Evolutionary conservation across 495 filamentous ascomycete genomes (phyloP).

Genomic region (Parathielavia hyrcaniae): DNA sequence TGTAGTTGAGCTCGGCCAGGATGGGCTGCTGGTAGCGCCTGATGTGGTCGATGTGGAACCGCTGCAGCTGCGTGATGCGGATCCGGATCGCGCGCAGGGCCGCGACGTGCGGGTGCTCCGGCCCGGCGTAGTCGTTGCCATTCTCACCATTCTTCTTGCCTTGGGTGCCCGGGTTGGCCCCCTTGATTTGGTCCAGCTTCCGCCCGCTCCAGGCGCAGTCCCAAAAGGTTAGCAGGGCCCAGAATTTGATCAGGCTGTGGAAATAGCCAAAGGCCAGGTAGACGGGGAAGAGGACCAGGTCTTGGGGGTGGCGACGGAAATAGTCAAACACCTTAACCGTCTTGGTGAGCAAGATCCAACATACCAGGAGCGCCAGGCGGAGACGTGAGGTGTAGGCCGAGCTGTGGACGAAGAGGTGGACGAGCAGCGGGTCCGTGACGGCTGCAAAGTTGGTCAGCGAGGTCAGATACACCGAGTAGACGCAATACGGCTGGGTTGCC

Average conservation of each 20-base stretch:
- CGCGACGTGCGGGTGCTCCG: not conserved
- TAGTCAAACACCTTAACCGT: slow-evolving; percentile 56
- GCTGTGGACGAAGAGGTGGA: slow-evolving; percentile 25
- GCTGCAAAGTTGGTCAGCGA: slow-evolving; percentile 54
- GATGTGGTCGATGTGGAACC: not conserved
- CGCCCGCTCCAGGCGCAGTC: slow-evolving; percentile 31
- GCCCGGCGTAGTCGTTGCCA: not conserved
- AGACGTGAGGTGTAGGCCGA: not conserved
- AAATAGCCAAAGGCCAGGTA: slow-evolving; percentile 55
- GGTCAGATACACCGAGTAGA: slow-evolving; percentile 57
- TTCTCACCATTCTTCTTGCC: not conserved
- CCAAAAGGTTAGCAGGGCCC: slow-evolving; percentile 50
- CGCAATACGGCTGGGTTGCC: slow-evolving; percentile 51
- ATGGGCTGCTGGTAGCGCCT: not conserved
- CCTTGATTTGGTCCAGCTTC: slow-evolving; percentile 13
- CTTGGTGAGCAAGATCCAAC: slow-evolving; percentile 48
- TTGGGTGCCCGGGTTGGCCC: not conserved
- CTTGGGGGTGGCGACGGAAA: slow-evolving; percentile 51
- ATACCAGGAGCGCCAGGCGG: slow-evolving; percentile 25
- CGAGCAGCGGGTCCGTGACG: slow-evolving; percentile 47
- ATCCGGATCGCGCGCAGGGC: slow-evolving; percentile 3
- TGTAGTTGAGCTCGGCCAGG: not conserved
- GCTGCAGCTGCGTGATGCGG: not conserved
- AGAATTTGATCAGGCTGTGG: slow-evolving; percentile 58
- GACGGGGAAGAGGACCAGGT: slow-evolving; percentile 50